Evolutionary conservation across 1,139 yeast species (phyloP), one percentile per base, ranked within the genome.

Genomic region (Blastobotrys petasosporus): DNA sequence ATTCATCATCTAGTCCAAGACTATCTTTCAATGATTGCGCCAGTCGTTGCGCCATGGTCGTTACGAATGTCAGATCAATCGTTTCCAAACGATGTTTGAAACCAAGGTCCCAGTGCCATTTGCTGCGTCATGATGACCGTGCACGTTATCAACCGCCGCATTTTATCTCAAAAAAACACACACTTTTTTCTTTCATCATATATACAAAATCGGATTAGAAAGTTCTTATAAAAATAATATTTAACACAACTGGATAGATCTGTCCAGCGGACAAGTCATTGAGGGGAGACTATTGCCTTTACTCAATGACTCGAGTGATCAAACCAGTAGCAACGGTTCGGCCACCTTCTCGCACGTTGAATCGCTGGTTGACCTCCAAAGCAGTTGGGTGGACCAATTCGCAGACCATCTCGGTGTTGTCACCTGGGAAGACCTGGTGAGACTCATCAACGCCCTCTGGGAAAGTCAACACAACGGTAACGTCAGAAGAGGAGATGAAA

Each of bases 331-430:
- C 98, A 59, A 92, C 97, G 56, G 98, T 92, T 75, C 83, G 86
- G 68, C 97, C 97, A 75, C 98, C 97, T 77, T 92, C 99, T 82
- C 99, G 94, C 69, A 92, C 79, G 81, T 92, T 92, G 84, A 92
- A 92, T 74, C 97, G 86, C 76, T 88, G 96, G 70, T 94, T 94
- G 62, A 84, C 82, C 76, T 92, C 98, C 58, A 94, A 67, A 56
- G 97, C 96, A 60, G 94, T 86, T 67, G 95, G 92, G 74, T 80
- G 87, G 57, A 85, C 82, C 67, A 92, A 77, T 66, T 85, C 86
- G 66, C 94, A 87, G 63, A 81, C 82, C 96, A 94, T 87, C 76
- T 94, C 98, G 57, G 88, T 79, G 71, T 92, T 92, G 78, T 94
- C 98, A 75, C 98, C 99, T 55, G 99, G 99, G 78, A 86, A 79